Conservation (phyloP, 495 filamentous ascomycete species). For the Penicillium daleae region DNA sequence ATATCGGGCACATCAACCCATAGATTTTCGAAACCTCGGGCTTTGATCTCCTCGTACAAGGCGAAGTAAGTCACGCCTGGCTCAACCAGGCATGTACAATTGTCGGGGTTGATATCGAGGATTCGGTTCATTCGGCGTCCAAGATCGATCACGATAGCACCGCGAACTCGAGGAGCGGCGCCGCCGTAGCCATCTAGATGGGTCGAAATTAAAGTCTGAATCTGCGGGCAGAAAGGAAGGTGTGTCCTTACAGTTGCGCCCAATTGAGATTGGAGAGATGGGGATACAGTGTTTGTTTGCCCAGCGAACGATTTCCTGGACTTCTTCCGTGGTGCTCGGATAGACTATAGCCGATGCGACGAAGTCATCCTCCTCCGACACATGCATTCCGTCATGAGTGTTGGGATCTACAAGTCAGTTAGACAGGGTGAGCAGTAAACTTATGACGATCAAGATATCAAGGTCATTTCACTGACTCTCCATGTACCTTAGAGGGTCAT, state of each 20-base stretch:
- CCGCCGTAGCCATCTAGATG: background rate
- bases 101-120: background rate
- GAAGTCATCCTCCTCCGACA: conserved; percentile 12
- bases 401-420: conserved; percentile 14
- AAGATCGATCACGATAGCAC: background rate
- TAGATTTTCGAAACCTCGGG: background rate
- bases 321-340: conserved; percentile 6
- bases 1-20: background rate
- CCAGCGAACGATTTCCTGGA: conserved; percentile 20
- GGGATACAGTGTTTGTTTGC: conserved; percentile 20
- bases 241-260: conserved; percentile 32
- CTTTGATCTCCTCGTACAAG: background rate
- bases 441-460: no score
- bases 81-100: background rate
- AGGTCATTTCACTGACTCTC: conserved; percentile 8
- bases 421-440: no score
- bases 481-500: conserved; percentile 13
- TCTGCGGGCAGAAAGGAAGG: background rate
- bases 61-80: background rate
- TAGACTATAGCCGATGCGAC: conserved; percentile 18
- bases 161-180: background rate
- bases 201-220: background rate
- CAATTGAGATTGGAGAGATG: conserved; percentile 21
- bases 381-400: conserved; percentile 22
- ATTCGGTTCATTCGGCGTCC: background rate